Evolutionary conservation across 306 rosid genomes (phyloP).

Genomic region (Citrullus mucosospermus): DNA sequence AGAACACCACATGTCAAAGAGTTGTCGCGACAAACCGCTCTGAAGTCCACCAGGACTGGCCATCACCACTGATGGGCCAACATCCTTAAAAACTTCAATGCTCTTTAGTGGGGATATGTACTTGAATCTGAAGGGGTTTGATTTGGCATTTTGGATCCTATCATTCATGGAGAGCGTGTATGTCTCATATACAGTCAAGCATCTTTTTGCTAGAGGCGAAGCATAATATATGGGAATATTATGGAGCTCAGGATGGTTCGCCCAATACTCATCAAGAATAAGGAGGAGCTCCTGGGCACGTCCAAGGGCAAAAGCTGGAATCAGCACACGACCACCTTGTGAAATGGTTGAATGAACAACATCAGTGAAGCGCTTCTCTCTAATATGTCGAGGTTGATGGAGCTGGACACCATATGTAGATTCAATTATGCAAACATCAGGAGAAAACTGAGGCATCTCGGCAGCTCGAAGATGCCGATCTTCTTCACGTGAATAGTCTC

Average conservation of each 20-base stretch:
- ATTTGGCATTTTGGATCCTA: conserved; percentile 83
- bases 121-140: conserved; percentile 80
- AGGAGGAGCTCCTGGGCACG: conserved; percentile 93
- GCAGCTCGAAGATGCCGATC: conserved; percentile 96
- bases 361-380: conserved; percentile 90
- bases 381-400: conserved; percentile 80
- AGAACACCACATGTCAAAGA: conserved; percentile 91
- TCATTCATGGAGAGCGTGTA: conserved; percentile 96
- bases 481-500: conserved; percentile 96
- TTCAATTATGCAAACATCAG: conserved; percentile 90
- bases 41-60: conserved; percentile 95
- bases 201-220: conserved; percentile 88
- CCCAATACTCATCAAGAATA: conserved; percentile 93
- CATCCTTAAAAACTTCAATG: conserved; percentile 73
- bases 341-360: conserved; percentile 76
- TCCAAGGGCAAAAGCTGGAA: conserved; percentile 87
- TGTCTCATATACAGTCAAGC: conserved; percentile 86
- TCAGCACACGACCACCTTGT: conserved; percentile 93
- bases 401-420: conserved; percentile 90
- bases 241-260: conserved; percentile 83
- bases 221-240: conserved; percentile 88
- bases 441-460: conserved; percentile 88
- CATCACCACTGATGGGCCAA: conserved; percentile 89
- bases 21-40: conserved; percentile 81
- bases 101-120: conserved; percentile 68